Evolutionary conservation across 2,329 filamentous ascomycete species (phyloP).

Genomic region (Trichoderma sp.): DNA sequence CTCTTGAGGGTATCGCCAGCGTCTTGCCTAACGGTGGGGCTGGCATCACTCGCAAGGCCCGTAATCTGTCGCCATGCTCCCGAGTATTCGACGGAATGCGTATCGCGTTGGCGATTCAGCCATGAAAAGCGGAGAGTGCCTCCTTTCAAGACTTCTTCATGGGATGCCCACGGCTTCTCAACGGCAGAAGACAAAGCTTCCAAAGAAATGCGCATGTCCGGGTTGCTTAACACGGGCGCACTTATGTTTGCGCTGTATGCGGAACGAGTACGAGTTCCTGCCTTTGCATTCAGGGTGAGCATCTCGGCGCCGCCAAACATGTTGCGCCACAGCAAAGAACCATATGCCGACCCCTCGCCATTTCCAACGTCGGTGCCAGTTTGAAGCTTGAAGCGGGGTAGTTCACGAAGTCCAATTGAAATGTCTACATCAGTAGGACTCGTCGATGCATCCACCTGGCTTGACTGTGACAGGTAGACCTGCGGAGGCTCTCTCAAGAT

Average conservation of each 20-base stretch:
- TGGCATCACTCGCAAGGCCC: conserved; percentile 69
- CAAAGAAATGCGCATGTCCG: conserved; percentile 73
- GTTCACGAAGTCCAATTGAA: conserved; percentile 78
- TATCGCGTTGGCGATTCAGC: conserved; percentile 61
- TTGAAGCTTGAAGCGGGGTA: conserved; percentile 80
- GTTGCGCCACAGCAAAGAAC: conserved; percentile 83
- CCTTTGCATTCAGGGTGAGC: conserved; percentile 78
- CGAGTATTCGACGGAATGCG: conserved; percentile 77
- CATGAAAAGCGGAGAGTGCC: conserved; percentile 75
- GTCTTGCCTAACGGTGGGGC: conserved; percentile 76
- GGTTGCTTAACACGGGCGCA: conserved; percentile 79
- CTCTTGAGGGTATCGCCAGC: conserved; percentile 91
- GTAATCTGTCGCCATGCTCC: conserved; percentile 88
- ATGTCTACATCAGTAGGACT: conserved; percentile 78
- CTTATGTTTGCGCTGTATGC: conserved; percentile 86
- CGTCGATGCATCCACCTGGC: conserved; percentile 64
- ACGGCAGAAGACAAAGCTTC: conserved; percentile 81
- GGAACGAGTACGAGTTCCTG: conserved; percentile 86
- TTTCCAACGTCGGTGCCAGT: conserved; percentile 94
- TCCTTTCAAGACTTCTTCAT: conserved; percentile 84
- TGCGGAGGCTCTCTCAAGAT: conserved; percentile 83
- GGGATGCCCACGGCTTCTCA: conserved; percentile 87
- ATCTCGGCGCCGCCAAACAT: conserved; percentile 92
- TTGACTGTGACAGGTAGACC: conserved; percentile 76
- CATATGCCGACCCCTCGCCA: conserved; percentile 89